Evolutionary conservation across 805 yeast genomes (phyloP), one percentile per base, ranked within the genome.

Genomic region (Candida ulmi): DNA sequence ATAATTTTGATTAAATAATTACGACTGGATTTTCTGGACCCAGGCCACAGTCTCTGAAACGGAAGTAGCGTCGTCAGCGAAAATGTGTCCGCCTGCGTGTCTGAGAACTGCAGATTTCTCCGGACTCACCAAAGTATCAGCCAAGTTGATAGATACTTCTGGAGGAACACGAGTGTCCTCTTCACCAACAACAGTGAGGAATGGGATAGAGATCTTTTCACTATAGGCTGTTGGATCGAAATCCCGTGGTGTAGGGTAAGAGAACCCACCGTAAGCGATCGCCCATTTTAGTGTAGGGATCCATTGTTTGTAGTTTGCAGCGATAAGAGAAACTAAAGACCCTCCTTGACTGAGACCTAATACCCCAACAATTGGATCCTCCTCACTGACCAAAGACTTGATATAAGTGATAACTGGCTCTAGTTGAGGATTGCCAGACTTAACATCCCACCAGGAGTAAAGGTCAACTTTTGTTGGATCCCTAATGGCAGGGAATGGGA

Each of bases 211-310:
- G 23, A 38, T 35, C 19, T 38, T 38, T 3, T n/a, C 41, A 23
- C 35, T 35, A 27, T 42, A 42, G 11, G 37, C 29, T 8, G 19
- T 21, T 21, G 24, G 24, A 21, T 21, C 24, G 9, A 7, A 21
- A 7, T 21, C 9, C 9, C 9, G 24, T 11, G 42, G 40, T 15
- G 17, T 17, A 19, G 45, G 45, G 30, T 39, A 42, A 16, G 21
- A 30, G 19, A 39, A 39, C 4, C 43, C 45, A 30, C 40, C 35
- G 15, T 33, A 39, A 21, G 30, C 29, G 13, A 90, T 65, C 11
- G 76, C 87, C 58, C 87, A 90, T 52, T 82, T 76, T 44, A 90
- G 43, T 15, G 50, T 37, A n/a, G 68, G 67, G 17, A 52, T 30
- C n/a, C 45, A 32, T 19, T 43, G 26, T 19, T 40, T 35, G 19